Evolutionary conservation across 1,139 yeast genomes (phyloP), one percentile per base, ranked within the genome.

Genomic region (Hyphopichia khmerensis): DNA sequence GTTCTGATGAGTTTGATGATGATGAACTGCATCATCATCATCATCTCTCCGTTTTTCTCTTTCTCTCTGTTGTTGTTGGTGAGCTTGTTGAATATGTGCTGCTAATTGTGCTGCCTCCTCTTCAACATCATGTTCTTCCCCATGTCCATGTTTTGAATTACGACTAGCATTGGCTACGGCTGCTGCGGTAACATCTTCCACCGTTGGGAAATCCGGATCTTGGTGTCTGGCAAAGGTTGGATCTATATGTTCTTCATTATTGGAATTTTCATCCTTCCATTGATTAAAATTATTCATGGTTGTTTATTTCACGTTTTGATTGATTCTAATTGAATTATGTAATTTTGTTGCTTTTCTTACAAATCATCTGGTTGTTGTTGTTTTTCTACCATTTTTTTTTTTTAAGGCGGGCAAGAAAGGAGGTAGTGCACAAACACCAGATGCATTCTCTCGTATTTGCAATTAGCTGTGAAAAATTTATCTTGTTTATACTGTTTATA

Each of bases 171-270:
- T 57, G 34, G 57, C 66, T 6, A 56, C 67, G 4, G 66, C 65
- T 2, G 65, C 65, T 2, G 67, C 67, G 3, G 66, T 60, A 14
- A 62, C 67, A 33, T 59, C 69, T 15, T 59, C 65, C 1, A 61
- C 67, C 8, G 58, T 44, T 18, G 60, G 57, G 39, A 55, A 64
- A 26, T 52, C 61, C n/a, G 46, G 48, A 33, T 51, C 57, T 40
- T 55, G 59, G 33, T 60, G 60, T 24, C 70, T 49, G 13, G 62
- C 61, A 48, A 64, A 67, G 16, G 67, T 49, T 17, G 69, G 69
- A 45, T 67, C 71, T 38, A 65, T 60, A 36, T 50, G 60, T 29
- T 55, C 61, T 34, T 49, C 58, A 19, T 47, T 41, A 35, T 49
- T 53, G 43, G 57, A 57, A 31, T 55, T 26, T 9, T 26, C 63